phyloP scores from a whole-genome alignment of 176 grass and related monocot species.

The Carex littledalei region DNA sequence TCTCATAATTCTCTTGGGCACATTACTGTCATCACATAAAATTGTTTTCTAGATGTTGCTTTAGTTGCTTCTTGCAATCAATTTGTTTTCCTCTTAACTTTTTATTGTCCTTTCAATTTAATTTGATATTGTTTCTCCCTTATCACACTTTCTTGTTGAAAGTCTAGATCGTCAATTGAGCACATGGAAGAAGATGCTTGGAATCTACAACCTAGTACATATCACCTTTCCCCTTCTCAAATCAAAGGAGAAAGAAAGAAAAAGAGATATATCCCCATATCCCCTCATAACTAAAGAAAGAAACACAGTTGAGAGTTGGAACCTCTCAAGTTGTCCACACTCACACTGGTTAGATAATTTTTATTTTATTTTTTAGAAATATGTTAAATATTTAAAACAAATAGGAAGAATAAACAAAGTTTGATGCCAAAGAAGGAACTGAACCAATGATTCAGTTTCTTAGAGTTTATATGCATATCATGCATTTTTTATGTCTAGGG shows the following conservation, averaged over 20 bases:
- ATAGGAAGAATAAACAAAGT: no score
- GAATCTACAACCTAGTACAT: constrained; percentile 18
- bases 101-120: background rate
- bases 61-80: constrained; percentile 3
- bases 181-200: constrained; percentile 11
- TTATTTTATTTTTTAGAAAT: no score
- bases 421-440: no score
- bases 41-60: constrained; percentile 4
- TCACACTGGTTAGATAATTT: background rate
- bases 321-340: background rate
- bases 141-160: background rate
- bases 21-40: background rate
- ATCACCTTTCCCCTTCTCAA: background rate
- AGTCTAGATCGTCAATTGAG: background rate
- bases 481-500: no score
- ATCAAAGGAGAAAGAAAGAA: background rate
- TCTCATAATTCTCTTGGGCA: background rate
- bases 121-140: background rate
- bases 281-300: background rate
- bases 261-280: background rate
- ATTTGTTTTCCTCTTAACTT: background rate
- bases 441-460: no score
- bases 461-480: no score
- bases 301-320: background rate
- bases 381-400: no score